Evolutionary conservation across 495 filamentous ascomycete genomes (phyloP).

Genomic region (Hypoxylon subgilvum): DNA sequence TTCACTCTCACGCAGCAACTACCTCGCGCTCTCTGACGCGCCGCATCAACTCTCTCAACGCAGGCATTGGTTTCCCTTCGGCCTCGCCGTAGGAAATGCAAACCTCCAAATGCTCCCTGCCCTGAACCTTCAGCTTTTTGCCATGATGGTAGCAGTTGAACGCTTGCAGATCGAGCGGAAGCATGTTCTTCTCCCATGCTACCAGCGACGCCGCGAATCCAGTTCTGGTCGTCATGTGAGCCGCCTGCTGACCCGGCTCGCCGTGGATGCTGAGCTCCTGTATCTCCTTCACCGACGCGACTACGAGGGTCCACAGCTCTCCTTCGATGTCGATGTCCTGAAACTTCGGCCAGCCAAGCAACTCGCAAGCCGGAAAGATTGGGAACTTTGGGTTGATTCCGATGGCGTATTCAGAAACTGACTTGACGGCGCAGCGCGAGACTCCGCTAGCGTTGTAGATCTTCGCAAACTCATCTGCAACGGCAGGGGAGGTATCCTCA

Average conservation of each 20-base stretch:
- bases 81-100: conserved; percentile 10
- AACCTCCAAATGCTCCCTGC: not conserved
- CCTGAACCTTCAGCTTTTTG: conserved; percentile 8
- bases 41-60: conserved; percentile 16
- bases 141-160: conserved; percentile 22
- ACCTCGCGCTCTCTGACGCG: not conserved
- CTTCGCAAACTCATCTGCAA: conserved; percentile 7
- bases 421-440: not conserved
- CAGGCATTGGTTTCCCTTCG: conserved; percentile 20
- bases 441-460: conserved; percentile 3
- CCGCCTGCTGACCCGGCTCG: conserved; percentile 6
- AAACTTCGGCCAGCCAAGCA: conserved; percentile 12
- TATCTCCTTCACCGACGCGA: conserved; percentile 16
- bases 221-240: not conserved
- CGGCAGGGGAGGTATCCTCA: conserved; percentile 9
- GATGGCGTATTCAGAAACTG: not conserved
- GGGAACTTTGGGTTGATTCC: conserved; percentile 9
- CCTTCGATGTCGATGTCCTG: conserved; percentile 1
- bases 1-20: too few relatives aligned
- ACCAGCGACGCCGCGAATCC: not conserved
- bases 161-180: conserved; percentile 13
- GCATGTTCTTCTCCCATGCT: conserved; percentile 11
- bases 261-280: conserved; percentile 12
- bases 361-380: conserved; percentile 11
- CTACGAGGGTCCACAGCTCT: conserved; percentile 4